Conservation (phyloP, 495 filamentous ascomycete genomes). For the Aspergillus sclerotioniger region DNA sequence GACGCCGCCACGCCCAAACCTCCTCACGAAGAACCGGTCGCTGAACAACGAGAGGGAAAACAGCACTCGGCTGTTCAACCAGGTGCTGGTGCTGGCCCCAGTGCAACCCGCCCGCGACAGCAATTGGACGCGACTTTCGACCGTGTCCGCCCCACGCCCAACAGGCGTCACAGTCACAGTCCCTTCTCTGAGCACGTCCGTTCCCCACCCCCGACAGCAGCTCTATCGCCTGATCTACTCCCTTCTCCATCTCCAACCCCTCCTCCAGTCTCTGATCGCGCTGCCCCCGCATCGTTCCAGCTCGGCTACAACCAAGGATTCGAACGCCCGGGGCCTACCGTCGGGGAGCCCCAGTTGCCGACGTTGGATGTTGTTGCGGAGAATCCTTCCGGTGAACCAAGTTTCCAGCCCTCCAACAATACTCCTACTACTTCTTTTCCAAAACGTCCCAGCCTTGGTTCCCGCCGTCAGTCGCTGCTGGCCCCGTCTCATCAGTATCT, state of each 20-base stretch:
- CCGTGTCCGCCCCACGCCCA: constrained; percentile 9
- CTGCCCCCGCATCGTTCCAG: constrained; percentile 13
- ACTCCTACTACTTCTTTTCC: constrained; percentile 17
- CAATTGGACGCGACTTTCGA: constrained; percentile 10
- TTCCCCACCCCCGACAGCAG: constrained; percentile 16
- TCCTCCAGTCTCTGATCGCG: constrained; percentile 18
- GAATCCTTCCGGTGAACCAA: constrained; percentile 21
- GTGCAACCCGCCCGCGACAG: constrained; percentile 2
- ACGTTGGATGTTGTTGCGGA: constrained; percentile 35
- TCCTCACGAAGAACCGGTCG: constrained; percentile 5
- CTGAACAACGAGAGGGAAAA: neutral
- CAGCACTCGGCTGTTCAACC: neutral
- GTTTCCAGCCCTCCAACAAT: constrained; percentile 20
- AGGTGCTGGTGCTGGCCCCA: neutral
- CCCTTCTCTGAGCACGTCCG: constrained; percentile 14
- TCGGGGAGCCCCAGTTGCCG: constrained; percentile 28
- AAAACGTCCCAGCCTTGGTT: constrained; percentile 43
- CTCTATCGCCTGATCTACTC: constrained; percentile 12
- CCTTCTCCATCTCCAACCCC: constrained; percentile 24
- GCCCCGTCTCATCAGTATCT: constrained; percentile 44
- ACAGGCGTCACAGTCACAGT: constrained; percentile 12
- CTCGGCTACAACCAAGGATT: constrained; percentile 23
- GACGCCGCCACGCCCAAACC: constrained; percentile 6
- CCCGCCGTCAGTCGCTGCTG: constrained; percentile 52
- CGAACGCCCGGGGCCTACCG: constrained; percentile 14